Conservation (phyloP, 2,329 filamentous ascomycete genomes). For the Colletotrichum sp. region DNA sequence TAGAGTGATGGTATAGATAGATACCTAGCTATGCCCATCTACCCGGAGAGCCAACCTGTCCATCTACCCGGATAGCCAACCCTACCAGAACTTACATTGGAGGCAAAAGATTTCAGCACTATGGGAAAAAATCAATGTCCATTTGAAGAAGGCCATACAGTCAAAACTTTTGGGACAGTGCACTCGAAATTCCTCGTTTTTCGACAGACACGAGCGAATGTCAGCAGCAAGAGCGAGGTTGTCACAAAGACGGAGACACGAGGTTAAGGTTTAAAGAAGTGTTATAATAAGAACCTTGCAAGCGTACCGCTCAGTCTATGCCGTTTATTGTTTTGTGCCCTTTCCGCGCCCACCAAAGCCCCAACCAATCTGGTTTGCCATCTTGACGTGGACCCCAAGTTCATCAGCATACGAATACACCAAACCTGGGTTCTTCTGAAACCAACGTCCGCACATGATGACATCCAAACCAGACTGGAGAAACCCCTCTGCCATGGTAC, state of each 20-base stretch:
- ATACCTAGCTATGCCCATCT: too few relatives aligned
- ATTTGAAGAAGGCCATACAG: not conserved
- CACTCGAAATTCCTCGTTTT: not conserved
- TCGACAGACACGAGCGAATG: not conserved
- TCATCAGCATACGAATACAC: conserved; percentile 63
- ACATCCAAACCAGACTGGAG: conserved; percentile 53
- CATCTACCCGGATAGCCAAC: not conserved
- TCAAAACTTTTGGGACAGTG: not conserved
- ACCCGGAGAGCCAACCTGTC: not conserved
- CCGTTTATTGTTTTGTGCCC: not conserved
- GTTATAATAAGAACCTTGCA: not conserved
- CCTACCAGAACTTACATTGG: not conserved
- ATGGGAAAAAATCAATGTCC: not conserved
- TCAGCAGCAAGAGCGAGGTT: not conserved
- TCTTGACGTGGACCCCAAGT: conserved; percentile 47
- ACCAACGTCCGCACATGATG: conserved; percentile 54
- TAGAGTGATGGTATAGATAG: too few relatives aligned
- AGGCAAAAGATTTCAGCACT: not conserved
- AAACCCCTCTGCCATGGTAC: conserved; percentile 50
- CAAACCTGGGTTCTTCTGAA: conserved; percentile 64
- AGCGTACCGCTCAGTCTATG: not conserved
- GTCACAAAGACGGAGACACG: not conserved
- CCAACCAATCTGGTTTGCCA: conserved; percentile 62
- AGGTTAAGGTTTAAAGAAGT: not conserved
- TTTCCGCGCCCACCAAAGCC: conserved; percentile 49